These are phyloP conservation scores for Geosmithia flava DNA, from an alignment of 2,329 filamentous ascomycete genomes.

Conservation along the genomic window DNA sequence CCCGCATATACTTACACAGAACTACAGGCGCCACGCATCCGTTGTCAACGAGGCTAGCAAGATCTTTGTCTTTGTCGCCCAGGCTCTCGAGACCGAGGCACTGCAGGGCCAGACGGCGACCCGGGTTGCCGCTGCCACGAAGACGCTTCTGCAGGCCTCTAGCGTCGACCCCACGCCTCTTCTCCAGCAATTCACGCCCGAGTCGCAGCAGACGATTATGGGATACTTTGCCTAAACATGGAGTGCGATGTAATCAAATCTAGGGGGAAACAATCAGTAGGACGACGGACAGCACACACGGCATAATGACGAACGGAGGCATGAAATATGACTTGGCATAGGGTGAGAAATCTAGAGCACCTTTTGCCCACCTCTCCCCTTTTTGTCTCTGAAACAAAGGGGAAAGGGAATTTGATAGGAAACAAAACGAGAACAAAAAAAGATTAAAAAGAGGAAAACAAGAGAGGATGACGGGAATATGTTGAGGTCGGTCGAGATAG, in stretches of 20 bases:
- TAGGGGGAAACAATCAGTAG: neutral
- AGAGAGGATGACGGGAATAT: too few relatives aligned
- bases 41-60: slow-evolving; percentile 68
- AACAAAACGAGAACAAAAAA: too few relatives aligned
- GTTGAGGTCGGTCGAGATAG: too few relatives aligned
- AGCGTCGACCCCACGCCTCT: slow-evolving; percentile 66
- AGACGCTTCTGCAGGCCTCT: slow-evolving; percentile 61
- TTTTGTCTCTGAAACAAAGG: too few relatives aligned
- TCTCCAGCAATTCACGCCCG: slow-evolving; percentile 61
- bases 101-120: slow-evolving; percentile 73
- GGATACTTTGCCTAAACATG: slow-evolving; percentile 48
- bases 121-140: slow-evolving; percentile 66
- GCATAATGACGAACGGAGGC: too few relatives aligned
- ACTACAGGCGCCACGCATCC: slow-evolving; percentile 65
- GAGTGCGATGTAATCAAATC: neutral
- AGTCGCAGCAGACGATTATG: slow-evolving; percentile 70
- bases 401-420: too few relatives aligned
- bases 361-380: too few relatives aligned
- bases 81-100: slow-evolving; percentile 84
- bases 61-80: slow-evolving; percentile 73
- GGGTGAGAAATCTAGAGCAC: too few relatives aligned
- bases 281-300: neutral
- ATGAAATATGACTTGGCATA: too few relatives aligned
- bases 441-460: too few relatives aligned
- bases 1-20: slow-evolving; percentile 1